phyloP scores from a whole-genome alignment of 345 rosid genomes.

The Eucalyptus urophylla region DNA sequence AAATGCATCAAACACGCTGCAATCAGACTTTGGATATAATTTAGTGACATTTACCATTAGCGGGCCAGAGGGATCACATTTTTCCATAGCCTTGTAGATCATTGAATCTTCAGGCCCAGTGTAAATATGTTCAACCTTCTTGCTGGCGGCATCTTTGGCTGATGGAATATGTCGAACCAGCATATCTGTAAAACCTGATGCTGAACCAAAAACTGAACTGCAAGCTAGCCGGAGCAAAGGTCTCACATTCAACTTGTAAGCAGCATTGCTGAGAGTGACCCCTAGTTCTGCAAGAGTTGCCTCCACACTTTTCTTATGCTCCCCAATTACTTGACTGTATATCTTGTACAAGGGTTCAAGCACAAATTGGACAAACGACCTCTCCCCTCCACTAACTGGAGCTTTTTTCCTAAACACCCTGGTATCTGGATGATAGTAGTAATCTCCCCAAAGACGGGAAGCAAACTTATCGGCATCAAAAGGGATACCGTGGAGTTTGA shows the following conservation, averaged over 20 bases:
- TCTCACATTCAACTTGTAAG: constrained; percentile 84
- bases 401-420: constrained; percentile 68
- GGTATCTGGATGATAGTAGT: constrained; percentile 66
- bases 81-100: constrained; percentile 72
- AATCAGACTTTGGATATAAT: constrained; percentile 93
- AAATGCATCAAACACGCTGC: constrained; percentile 93
- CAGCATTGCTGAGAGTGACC: constrained; percentile 81
- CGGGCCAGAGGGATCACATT: constrained; percentile 84
- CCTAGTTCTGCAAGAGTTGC: constrained; percentile 94
- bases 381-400: constrained; percentile 79
- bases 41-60: constrained; percentile 95
- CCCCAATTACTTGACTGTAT: constrained; percentile 98
- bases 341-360: constrained; percentile 93
- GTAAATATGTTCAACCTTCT: constrained; percentile 75
- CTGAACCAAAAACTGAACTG: constrained; percentile 91
- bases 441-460: constrained; percentile 90
- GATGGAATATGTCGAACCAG: constrained; percentile 93
- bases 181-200: constrained; percentile 97
- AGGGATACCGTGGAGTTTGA: constrained; percentile 86
- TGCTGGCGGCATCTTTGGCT: constrained; percentile 71
- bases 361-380: constrained; percentile 90
- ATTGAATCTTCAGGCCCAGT: constrained; percentile 68
- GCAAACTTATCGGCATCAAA: constrained; percentile 90
- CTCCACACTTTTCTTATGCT: constrained; percentile 96
- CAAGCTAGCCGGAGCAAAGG: constrained; percentile 89